A percentile compares a stretch with the other conserved stretches of the same genome.
These are phyloP conservation scores for Crithidia bombi DNA, from an alignment of 208 protist species.

Conservation along the genomic window DNA sequence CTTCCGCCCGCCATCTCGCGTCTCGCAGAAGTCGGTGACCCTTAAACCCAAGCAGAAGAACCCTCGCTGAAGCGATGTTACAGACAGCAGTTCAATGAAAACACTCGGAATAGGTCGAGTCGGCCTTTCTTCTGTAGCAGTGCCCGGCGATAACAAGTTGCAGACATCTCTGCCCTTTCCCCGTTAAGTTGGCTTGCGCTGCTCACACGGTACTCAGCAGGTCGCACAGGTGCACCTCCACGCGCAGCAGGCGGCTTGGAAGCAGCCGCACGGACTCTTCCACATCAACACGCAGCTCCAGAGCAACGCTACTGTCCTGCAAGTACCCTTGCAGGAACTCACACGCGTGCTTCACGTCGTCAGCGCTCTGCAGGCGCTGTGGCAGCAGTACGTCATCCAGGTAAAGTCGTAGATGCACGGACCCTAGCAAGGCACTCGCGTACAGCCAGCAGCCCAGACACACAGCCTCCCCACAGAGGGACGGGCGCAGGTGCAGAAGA, in stretches of 20 bases:
- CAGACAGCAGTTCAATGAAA: too few species aligned
- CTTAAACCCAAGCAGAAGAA: too few species aligned
- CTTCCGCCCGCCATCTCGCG: too few species aligned
- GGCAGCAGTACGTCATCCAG: slow-evolving; percentile 19
- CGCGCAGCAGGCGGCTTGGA: slow-evolving; percentile 21
- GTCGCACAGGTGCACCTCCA: slow-evolving; percentile 22
- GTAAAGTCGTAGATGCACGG: slow-evolving; percentile 26
- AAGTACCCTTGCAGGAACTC: slow-evolving; percentile 8
- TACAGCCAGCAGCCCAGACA: slow-evolving; percentile 35
- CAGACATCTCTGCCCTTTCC: too few species aligned
- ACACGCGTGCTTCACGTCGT: slow-evolving; percentile 17
- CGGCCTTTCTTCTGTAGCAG: too few species aligned
- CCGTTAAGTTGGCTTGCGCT: too few species aligned
- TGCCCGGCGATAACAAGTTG: too few species aligned
- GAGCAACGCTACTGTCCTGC: background rate
- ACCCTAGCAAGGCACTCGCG: slow-evolving; percentile 20
- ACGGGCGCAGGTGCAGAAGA: background rate
- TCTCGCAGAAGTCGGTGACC: too few species aligned
- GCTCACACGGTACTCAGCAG: background rate
- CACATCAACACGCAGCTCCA: slow-evolving; percentile 9
- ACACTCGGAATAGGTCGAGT: too few species aligned
- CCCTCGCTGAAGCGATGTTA: too few species aligned
- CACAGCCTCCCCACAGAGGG: slow-evolving; percentile 12
- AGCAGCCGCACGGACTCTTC: slow-evolving; percentile 1
- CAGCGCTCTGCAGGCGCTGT: background rate